These are phyloP conservation scores for Aureobasidium zeae DNA, from an alignment of 2,329 filamentous ascomycete species.

Conservation along the genomic window DNA sequence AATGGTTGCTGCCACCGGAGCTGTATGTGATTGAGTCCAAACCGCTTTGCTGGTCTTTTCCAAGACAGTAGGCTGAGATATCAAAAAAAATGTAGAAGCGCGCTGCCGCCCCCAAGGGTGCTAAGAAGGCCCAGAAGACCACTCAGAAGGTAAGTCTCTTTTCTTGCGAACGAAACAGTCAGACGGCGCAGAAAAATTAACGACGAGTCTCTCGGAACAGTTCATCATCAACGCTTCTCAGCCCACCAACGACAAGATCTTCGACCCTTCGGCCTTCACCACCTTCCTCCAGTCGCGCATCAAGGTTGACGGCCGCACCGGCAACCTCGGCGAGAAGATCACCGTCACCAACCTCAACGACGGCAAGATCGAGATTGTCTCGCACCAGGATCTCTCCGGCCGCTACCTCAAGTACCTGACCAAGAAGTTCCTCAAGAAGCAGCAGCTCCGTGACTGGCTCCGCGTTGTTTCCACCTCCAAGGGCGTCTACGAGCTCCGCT, in stretches of 20 bases:
- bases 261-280: slow-evolving; percentile 96
- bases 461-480: slow-evolving; percentile 96
- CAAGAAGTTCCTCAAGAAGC: slow-evolving; percentile 99
- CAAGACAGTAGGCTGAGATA: slow-evolving; percentile 88
- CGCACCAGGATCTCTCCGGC: slow-evolving; percentile 96
- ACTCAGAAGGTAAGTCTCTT: slow-evolving; percentile 62
- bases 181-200: neutral
- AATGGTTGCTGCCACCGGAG: slow-evolving; percentile 67
- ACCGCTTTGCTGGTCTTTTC: slow-evolving; percentile 76
- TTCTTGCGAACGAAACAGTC: neutral
- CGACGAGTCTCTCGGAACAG: slow-evolving; percentile 38
- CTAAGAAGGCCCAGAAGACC: slow-evolving; percentile 55
- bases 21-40: slow-evolving; percentile 56
- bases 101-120: slow-evolving; percentile 28
- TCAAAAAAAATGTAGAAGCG: slow-evolving; percentile 47
- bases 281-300: slow-evolving; percentile 99
- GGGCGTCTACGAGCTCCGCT: slow-evolving; percentile 99
- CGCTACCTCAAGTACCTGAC: slow-evolving; percentile 99
- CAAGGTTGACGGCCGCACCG: slow-evolving; percentile 98
- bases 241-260: slow-evolving; percentile 99
- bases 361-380: slow-evolving; percentile 95
- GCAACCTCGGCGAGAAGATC: slow-evolving; percentile 92
- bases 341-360: slow-evolving; percentile 84
- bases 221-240: slow-evolving; percentile 99
- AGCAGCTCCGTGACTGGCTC: slow-evolving; percentile 99